phyloP scores from a whole-genome alignment of 352 stramenopile genomes.

The Plasmopara halstedii region DNA sequence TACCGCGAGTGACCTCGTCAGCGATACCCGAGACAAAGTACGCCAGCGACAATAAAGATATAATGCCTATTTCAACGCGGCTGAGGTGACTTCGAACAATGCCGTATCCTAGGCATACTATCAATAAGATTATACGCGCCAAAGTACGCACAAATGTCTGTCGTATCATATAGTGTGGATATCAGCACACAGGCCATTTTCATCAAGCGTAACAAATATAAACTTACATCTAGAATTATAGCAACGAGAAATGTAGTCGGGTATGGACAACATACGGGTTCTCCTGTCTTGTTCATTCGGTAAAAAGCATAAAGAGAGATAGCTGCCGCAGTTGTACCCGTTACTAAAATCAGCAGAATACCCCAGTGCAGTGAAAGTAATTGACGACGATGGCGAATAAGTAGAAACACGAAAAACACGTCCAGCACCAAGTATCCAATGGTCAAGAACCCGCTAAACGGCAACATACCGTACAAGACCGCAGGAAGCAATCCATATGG shows the following conservation, averaged over 20 bases:
- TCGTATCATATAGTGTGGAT: constrained; percentile 1
- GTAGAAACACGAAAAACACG: constrained; percentile 67
- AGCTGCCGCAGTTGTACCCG: constrained; percentile 50
- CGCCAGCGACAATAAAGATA: constrained; percentile 55
- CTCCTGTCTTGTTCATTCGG: constrained; percentile 83
- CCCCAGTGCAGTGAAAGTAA: constrained; percentile 75
- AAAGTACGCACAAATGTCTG: constrained; percentile 76
- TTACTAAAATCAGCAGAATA: constrained; percentile 72
- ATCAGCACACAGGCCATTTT: neutral
- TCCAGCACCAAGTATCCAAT: constrained; percentile 73
- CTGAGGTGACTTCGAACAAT: constrained; percentile 70
- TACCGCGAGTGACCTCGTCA: constrained; percentile 73
- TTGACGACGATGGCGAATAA: constrained; percentile 61
- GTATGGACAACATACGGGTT: constrained; percentile 86
- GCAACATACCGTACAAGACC: constrained; percentile 79
- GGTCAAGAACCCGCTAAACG: constrained; percentile 69
- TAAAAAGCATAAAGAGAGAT: constrained; percentile 84
- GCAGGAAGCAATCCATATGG: constrained; percentile 73
- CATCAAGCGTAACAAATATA: neutral
- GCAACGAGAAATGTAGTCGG: constrained; percentile 76
- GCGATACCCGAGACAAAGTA: constrained; percentile 74
- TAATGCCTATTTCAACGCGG: constrained; percentile 38
- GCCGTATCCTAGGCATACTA: constrained; percentile 88
- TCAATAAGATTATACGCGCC: constrained; percentile 75
- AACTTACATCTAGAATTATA: constrained; percentile 74